Conservation (phyloP, 2,329 filamentous ascomycete species). For the Pestalotiopsis sp. region DNA sequence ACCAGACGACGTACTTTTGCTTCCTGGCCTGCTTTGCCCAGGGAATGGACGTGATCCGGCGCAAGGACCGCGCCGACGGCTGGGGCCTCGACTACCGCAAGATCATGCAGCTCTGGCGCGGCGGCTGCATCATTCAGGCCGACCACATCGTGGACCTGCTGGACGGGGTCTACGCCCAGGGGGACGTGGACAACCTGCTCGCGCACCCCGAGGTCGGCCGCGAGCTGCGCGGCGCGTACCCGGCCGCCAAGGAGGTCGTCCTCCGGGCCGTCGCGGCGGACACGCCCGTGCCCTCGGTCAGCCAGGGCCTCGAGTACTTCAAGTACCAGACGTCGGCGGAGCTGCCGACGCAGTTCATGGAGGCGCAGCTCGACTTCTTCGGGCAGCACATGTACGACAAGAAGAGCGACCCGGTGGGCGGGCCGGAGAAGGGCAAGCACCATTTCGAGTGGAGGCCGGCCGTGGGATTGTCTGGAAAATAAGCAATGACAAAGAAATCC, state of each 20-base stretch:
- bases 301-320: constrained; percentile 64
- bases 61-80: constrained; percentile 55
- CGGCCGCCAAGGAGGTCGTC: constrained; percentile 55
- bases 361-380: constrained; percentile 72
- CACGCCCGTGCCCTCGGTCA: constrained; percentile 59
- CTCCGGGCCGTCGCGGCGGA: constrained; percentile 55
- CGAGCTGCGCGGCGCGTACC: constrained; percentile 53
- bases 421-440: constrained; percentile 55
- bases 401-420: constrained; percentile 51
- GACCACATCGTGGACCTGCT: constrained; percentile 65
- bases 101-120: constrained; percentile 64
- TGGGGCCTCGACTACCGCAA: constrained; percentile 57
- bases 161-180: constrained; percentile 39
- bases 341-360: constrained; percentile 68
- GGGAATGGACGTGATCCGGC: constrained; percentile 64
- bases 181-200: constrained; percentile 44
- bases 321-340: constrained; percentile 62
- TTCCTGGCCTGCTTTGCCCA: constrained; percentile 65
- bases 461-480: constrained; percentile 6
- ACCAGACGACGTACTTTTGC: constrained; percentile 60
- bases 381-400: constrained; percentile 66
- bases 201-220: constrained; percentile 44
- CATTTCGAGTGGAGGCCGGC: constrained; percentile 63
- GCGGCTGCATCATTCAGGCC: constrained; percentile 70
- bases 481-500: background rate